Evolutionary conservation across 1,284 basidiomycete species (phyloP).

Genomic region (Ustilago sp.): DNA sequence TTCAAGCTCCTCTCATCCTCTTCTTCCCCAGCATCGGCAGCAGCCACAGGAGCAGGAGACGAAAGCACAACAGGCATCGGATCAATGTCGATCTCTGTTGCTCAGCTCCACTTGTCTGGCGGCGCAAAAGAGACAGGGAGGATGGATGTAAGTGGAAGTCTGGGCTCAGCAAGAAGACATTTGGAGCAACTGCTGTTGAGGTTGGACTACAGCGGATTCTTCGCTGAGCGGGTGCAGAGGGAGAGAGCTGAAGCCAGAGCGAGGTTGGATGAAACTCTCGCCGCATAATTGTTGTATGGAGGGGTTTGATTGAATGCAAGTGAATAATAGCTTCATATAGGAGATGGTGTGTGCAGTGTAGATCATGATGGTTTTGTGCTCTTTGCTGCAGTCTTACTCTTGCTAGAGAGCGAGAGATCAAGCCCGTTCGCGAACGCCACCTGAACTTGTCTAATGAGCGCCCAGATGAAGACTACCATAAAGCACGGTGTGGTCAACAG

Average conservation of each 20-base stretch:
- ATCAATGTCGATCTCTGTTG: constrained; percentile 31
- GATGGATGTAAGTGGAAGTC: not conserved
- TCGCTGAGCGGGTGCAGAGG: constrained; percentile 70
- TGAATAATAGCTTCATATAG: not conserved
- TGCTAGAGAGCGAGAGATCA: constrained; percentile 14
- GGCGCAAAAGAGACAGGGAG: constrained; percentile 5
- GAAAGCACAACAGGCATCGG: constrained; percentile 25
- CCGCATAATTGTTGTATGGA: not conserved
- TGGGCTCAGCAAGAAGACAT: constrained; percentile 76
- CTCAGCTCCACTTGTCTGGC: constrained; percentile 19
- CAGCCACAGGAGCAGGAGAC: constrained; percentile 15
- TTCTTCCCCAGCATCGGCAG: constrained; percentile 6
- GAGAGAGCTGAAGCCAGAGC: constrained; percentile 15
- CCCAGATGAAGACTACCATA: constrained; percentile 73
- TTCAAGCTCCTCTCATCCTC: constrained; percentile 42
- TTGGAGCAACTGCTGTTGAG: constrained; percentile 83
- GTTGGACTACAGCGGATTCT: constrained; percentile 85
- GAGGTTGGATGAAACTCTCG: constrained; percentile 19
- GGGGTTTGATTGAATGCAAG: not conserved
- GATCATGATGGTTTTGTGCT: not conserved
- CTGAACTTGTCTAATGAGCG: constrained; percentile 63
- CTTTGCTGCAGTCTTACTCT: not conserved
- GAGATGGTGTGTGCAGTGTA: not conserved
- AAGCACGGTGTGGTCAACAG: constrained; percentile 85
- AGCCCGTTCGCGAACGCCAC: constrained; percentile 65